A percentile compares a stretch with the other conserved stretches of the same genome.
phyloP scores from a whole-genome alignment of 1,139 yeast genomes.

The Nakaseomyces nivariensis region DNA sequence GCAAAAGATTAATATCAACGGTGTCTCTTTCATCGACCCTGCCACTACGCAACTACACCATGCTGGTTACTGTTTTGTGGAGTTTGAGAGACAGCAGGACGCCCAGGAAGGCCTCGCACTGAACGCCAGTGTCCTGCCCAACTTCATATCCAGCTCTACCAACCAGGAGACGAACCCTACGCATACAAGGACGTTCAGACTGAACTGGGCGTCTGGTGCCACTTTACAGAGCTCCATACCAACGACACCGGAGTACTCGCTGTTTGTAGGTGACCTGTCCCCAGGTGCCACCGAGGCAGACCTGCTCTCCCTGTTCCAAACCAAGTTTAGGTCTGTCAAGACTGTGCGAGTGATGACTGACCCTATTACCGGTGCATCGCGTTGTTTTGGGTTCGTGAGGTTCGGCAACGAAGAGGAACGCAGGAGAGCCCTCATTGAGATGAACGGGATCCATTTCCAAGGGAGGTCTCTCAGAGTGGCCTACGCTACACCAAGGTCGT shows the following conservation, averaged over 20 bases:
- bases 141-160: slow-evolving; percentile 34
- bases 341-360: slow-evolving; percentile 86
- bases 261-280: slow-evolving; percentile 80
- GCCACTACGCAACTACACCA: slow-evolving; percentile 34
- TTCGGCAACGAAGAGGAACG: slow-evolving; percentile 65
- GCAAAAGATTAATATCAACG: slow-evolving; percentile 25
- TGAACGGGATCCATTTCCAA: slow-evolving; percentile 72
- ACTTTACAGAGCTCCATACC: slow-evolving; percentile 31
- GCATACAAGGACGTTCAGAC: slow-evolving; percentile 42
- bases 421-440: slow-evolving; percentile 63
- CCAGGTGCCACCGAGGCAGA: slow-evolving; percentile 68
- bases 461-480: slow-evolving; percentile 73
- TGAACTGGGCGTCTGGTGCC: slow-evolving; percentile 83
- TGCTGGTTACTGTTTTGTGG: slow-evolving; percentile 81
- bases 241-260: slow-evolving; percentile 46
- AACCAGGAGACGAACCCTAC: slow-evolving; percentile 22
- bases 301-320: slow-evolving; percentile 58
- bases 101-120: slow-evolving; percentile 63
- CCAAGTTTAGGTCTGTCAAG: slow-evolving; percentile 62
- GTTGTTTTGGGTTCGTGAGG: slow-evolving; percentile 91
- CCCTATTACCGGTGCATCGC: slow-evolving; percentile 60
- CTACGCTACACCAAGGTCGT: slow-evolving; percentile 56
- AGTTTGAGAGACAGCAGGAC: slow-evolving; percentile 54
- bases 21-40: slow-evolving; percentile 28
- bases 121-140: slow-evolving; percentile 64